Evolutionary conservation across 305 asterid genomes (phyloP), one percentile per base, ranked within the genome.

Genomic region (Lippia alba): DNA sequence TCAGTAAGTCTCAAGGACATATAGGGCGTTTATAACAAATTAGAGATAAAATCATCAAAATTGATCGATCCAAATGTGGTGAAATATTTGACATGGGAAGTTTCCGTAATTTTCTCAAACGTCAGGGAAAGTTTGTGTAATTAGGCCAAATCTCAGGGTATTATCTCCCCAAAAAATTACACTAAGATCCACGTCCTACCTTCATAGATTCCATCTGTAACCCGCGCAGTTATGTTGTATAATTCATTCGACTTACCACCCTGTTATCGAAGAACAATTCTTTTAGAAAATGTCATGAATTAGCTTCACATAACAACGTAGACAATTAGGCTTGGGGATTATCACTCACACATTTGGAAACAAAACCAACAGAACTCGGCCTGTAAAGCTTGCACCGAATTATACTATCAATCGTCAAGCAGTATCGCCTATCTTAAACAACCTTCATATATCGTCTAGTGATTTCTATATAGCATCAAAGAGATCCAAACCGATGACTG

Each of bases 181-280:
- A 24, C 30, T 24, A 24, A 24, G 30, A 24, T 24, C 30, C 30
- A 24, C 30, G 30, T 48, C 66, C 30, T 41, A 88, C 97, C 97
- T 90, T 90, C 97, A 75, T 85, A 90, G 71, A 90, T 82, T 67
- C 97, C 97, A 78, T 88, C 93, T 0, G 96, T 90, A 63, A 90
- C 97, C 78, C 97, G 87, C 50, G 97, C 97, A 59, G 88, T 82
- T 54, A 91, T 76, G 75, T 88, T 90, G 87, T 90, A 90, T 66
- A 90, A 70, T 64, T 90, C 96, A n/a, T 90, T 90, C 15, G 97
- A 90, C 97, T 88, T 90, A 57, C 96, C 97, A 74, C 97, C 97
- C 97, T 90, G 86, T 12, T 76, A 40, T 70, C 75, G 49, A 56
- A 17, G 51, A 67, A 41, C 48, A 77, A 20, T 30, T 51, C 10